Conservation (phyloP, 176 grass and related monocot genomes). For the Cenchrus purpureus region DNA sequence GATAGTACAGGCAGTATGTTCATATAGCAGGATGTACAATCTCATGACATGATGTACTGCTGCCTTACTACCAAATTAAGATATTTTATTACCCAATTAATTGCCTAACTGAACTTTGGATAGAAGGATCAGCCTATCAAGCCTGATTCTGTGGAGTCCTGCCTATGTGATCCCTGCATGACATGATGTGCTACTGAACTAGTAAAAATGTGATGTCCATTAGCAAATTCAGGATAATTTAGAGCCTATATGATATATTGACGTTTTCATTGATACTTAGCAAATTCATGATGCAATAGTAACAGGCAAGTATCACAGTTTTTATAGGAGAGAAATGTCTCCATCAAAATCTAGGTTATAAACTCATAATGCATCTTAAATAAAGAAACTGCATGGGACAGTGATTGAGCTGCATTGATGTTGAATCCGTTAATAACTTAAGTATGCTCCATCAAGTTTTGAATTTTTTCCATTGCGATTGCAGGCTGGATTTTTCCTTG, state of each 20-base stretch:
- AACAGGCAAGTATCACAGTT: not conserved
- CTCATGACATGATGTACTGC: not conserved
- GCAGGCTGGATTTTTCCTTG: conserved; percentile 78
- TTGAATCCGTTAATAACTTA: too few relatives aligned
- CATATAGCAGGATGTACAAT: not conserved
- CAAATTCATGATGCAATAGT: not conserved
- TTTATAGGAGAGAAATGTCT: conserved; percentile 9
- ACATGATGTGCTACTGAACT: not conserved
- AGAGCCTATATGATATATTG: not conserved
- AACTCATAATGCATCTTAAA: not conserved
- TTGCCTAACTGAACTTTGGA: not conserved
- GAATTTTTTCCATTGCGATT: conserved; percentile 35
- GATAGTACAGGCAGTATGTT: not conserved
- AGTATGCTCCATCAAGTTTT: not conserved
- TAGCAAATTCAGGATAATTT: not conserved
- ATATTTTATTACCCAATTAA: not conserved
- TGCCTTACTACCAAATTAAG: not conserved
- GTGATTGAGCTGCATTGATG: not conserved
- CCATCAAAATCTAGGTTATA: conserved; percentile 7
- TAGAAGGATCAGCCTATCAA: not conserved
- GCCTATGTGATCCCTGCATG: not conserved
- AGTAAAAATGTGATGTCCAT: conserved; percentile 16
- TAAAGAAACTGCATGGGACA: not conserved
- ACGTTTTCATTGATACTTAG: not conserved
- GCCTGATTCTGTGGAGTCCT: not conserved